phyloP scores from a whole-genome alignment of 192 early-diverging fungal species.

The Entomortierella lignicola region DNA sequence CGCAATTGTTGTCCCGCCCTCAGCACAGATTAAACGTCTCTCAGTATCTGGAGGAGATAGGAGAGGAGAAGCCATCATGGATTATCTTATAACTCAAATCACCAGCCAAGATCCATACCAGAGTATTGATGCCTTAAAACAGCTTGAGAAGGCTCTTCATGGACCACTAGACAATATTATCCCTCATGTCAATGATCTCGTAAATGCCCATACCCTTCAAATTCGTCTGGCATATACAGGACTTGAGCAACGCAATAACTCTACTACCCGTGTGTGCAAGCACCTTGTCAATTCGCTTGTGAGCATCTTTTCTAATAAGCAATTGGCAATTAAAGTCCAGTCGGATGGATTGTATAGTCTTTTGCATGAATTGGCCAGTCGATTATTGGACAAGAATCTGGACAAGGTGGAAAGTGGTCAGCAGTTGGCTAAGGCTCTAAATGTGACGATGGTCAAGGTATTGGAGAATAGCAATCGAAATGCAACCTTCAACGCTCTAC shows the following conservation, averaged over 20 bases:
- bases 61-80: constrained; percentile 66
- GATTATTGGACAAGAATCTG: constrained; percentile 84
- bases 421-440: constrained; percentile 77
- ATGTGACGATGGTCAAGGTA: constrained; percentile 90
- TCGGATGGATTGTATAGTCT: constrained; percentile 74
- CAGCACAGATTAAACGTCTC: constrained; percentile 46
- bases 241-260: constrained; percentile 60
- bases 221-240: constrained; percentile 77
- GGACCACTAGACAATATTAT: constrained; percentile 63
- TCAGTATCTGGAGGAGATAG: constrained; percentile 42
- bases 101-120: constrained; percentile 69
- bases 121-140: constrained; percentile 81
- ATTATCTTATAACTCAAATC: constrained; percentile 76
- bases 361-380: constrained; percentile 80
- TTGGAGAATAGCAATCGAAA: constrained; percentile 91
- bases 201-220: constrained; percentile 80
- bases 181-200: constrained; percentile 71
- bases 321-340: constrained; percentile 72
- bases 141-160: constrained; percentile 74
- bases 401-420: constrained; percentile 66
- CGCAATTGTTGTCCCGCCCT: constrained; percentile 34
- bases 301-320: constrained; percentile 76
- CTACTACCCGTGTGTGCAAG: constrained; percentile 79
- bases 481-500: constrained; percentile 71
- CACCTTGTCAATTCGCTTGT: constrained; percentile 83